Evolutionary conservation across 2,329 filamentous ascomycete genomes (phyloP), one percentile per base, ranked within the genome.

Genomic region (Mycocentrospora acerina): DNA sequence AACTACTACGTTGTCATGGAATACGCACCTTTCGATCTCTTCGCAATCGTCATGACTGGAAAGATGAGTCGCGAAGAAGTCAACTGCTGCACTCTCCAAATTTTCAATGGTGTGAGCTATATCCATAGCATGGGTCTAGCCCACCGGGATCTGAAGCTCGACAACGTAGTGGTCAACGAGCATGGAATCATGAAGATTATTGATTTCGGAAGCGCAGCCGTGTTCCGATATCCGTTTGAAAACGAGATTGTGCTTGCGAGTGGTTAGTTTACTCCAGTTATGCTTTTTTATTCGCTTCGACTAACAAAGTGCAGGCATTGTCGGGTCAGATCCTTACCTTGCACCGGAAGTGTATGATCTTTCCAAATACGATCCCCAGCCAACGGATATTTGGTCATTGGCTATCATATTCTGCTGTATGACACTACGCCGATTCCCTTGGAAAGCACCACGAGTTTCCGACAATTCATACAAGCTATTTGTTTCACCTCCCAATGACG

Each of bases 1-100:
- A 90, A 86, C 50, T 98, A 93, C 89, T 98, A 90, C 60, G 91
- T 97, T 62, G 93, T 98, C 28, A 98, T 98, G 93, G 93, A 98
- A 64, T 98, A 95, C 61, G 93, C 90, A 9, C 93, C 93, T 0
- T 98, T 78, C 60, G 93, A 98, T 66, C 78, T 98, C 19, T 98
- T 98, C 64, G 93, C 93, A 10, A 95, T 94, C 50, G 93, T 98
- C 52, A 98, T 98, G 93, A 97, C 93, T 0, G 93, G 93, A 24
- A 95, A 90, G 70, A 98, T 98, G 93, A 81, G 82, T 27, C 83
- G 89, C 42, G 86, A 95, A 55, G 93, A 98, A 66, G 81, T 97
- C 44, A 84, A 83, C 3, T 98, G 93, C 68, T 85, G 85, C 44
- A 97, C 95, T 58, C 74, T 97, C 51, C 93, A 98, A 67, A 96